phyloP scores from a whole-genome alignment of 768 basidiomycete species.

The Aureoboletus auriporus region DNA sequence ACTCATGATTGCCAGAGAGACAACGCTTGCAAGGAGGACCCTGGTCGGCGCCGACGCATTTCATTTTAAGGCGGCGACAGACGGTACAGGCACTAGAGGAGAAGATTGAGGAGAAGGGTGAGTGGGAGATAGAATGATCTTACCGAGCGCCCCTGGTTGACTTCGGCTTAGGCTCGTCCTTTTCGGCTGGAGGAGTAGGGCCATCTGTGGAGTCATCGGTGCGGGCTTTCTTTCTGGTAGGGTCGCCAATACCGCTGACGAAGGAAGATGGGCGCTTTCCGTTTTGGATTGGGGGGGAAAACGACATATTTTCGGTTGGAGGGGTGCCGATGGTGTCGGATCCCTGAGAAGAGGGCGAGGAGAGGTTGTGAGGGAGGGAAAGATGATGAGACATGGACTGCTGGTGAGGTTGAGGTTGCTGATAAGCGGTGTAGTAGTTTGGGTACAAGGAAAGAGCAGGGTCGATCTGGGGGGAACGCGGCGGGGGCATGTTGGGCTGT shows the following conservation, averaged over 20 bases:
- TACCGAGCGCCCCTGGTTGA: slow-evolving; percentile 84
- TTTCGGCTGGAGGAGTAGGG: slow-evolving; percentile 52
- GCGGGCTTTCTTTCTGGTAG: slow-evolving; percentile 52
- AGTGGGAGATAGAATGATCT: slow-evolving; percentile 14
- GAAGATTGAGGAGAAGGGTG: slow-evolving; percentile 9
- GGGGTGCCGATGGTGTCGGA: slow-evolving; percentile 76
- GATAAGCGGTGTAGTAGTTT: slow-evolving; percentile 52
- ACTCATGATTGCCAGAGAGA: slow-evolving; percentile 73
- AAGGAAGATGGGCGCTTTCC: slow-evolving; percentile 65
- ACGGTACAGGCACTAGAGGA: slow-evolving; percentile 78
- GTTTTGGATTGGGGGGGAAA: slow-evolving; percentile 49
- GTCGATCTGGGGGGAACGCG: slow-evolving; percentile 65
- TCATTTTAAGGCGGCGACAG: slow-evolving; percentile 91
- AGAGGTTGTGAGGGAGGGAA: slow-evolving; percentile 53
- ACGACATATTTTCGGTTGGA: slow-evolving; percentile 55
- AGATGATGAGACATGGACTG: slow-evolving; percentile 54
- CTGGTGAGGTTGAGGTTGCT: slow-evolving; percentile 45
- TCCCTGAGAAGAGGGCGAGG: slow-evolving; percentile 77
- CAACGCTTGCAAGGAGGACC: slow-evolving; percentile 93
- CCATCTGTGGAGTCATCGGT: slow-evolving; percentile 51
- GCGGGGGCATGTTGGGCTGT: slow-evolving; percentile 37
- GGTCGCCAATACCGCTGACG: slow-evolving; percentile 30
- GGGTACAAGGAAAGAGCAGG: slow-evolving; percentile 67
- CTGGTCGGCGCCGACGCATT: slow-evolving; percentile 86
- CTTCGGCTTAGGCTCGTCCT: slow-evolving; percentile 72